Evolutionary conservation across 1,139 yeast genomes (phyloP).

Genomic region (Nakaseomyces kungkrabaensis): DNA sequence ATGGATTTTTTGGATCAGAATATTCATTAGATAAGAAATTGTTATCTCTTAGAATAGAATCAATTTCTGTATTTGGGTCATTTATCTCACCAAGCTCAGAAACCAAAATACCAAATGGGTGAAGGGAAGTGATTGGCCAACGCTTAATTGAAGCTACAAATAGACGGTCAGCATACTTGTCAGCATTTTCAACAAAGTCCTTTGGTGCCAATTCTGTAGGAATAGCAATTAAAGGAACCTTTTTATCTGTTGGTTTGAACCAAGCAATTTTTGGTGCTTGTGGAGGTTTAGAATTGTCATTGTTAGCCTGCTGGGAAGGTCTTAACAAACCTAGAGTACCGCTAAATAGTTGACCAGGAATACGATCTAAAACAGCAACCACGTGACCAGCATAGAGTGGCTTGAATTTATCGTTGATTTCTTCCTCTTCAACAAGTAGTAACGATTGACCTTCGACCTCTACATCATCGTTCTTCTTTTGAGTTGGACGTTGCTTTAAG

Average conservation of each 20-base stretch:
- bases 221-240: conserved; percentile 93
- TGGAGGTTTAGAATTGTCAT: conserved; percentile 33
- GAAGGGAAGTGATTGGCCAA: conserved; percentile 98
- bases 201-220: conserved; percentile 97
- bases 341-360: conserved; percentile 89
- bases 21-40: conserved; percentile 86
- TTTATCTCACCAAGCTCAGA: conserved; percentile 78
- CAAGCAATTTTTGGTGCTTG: conserved; percentile 89
- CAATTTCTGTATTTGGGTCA: conserved; percentile 71
- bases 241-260: conserved; percentile 97
- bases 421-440: conserved; percentile 87
- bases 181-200: conserved; percentile 90
- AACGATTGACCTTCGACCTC: conserved; percentile 97
- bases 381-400: conserved; percentile 97
- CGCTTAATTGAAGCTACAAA: conserved; percentile 94
- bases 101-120: conserved; percentile 91
- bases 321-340: conserved; percentile 89
- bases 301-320: conserved; percentile 86
- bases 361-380: conserved; percentile 94
- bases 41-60: conserved; percentile 84
- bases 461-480: conserved; percentile 94
- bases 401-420: conserved; percentile 81
- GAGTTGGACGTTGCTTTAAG: conserved; percentile 91
- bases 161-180: conserved; percentile 64
- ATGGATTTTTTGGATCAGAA: conserved; percentile 38